Conservation (phyloP, 2,329 filamentous ascomycete genomes). For the Trichoderma aggressivum region DNA sequence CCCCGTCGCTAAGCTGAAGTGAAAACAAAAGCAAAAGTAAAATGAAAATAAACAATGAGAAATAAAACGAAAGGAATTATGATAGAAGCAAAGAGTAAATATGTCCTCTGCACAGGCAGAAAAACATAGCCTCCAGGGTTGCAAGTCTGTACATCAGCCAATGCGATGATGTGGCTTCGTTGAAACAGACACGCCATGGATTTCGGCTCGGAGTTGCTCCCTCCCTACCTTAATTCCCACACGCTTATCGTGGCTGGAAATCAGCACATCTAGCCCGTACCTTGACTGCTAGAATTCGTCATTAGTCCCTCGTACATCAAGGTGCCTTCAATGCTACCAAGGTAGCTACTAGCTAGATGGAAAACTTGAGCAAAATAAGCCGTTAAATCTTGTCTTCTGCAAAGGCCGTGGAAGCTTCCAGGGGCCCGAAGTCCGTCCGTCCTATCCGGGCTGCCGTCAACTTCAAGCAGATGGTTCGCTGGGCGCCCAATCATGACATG, state of each 20-base stretch:
- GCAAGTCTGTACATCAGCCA: not conserved
- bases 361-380: not conserved
- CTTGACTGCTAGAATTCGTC: not conserved
- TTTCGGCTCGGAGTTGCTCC: not conserved
- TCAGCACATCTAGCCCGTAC: not conserved
- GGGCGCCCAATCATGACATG: not conserved
- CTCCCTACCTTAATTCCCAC: not conserved
- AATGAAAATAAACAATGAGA: not conserved
- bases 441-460: not conserved
- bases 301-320: not conserved
- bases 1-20: not conserved
- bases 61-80: not conserved
- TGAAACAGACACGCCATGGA: not conserved
- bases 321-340: too few species aligned
- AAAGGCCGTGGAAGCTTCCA: not conserved
- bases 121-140: not conserved
- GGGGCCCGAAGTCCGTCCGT: not conserved
- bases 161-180: not conserved
- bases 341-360: too few species aligned
- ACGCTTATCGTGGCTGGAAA: not conserved
- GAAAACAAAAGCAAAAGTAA: not conserved
- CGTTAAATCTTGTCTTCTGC: not conserved
- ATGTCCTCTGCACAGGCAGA: not conserved
- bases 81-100: not conserved
- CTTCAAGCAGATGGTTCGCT: not conserved